A percentile compares a stretch with the other conserved stretches of the same genome.
Evolutionary conservation across 2,329 filamentous ascomycete genomes (phyloP).

Genomic region (Uncinocarpus reesii): DNA sequence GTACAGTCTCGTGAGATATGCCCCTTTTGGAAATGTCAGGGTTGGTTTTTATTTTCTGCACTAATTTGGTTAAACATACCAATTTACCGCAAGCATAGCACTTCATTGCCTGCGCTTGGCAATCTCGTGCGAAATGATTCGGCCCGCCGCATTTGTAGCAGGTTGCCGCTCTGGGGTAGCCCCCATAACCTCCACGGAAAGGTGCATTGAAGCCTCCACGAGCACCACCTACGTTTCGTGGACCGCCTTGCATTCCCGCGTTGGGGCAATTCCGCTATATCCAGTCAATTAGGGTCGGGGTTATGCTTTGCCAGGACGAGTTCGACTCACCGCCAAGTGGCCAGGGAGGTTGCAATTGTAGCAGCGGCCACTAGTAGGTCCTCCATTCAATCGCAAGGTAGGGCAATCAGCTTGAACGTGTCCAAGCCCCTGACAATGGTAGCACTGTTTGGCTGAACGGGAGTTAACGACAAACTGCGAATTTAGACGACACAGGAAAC

Average conservation of each 20-base stretch:
- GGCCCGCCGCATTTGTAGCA: slow-evolving; percentile 69
- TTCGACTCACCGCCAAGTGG: slow-evolving; percentile 66
- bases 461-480: neutral
- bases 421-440: slow-evolving; percentile 96
- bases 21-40: slow-evolving; percentile 37
- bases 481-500: slow-evolving; percentile 21
- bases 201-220: slow-evolving; percentile 55
- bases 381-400: slow-evolving; percentile 78
- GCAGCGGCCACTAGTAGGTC: slow-evolving; percentile 73
- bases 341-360: slow-evolving; percentile 93
- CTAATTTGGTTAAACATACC: slow-evolving; percentile 23
- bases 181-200: slow-evolving; percentile 62
- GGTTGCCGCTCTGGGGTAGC: slow-evolving; percentile 43
- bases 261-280: slow-evolving; percentile 18
- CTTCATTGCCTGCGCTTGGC: slow-evolving; percentile 97
- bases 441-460: slow-evolving; percentile 83
- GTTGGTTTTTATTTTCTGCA: neutral
- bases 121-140: slow-evolving; percentile 97
- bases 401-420: slow-evolving; percentile 99
- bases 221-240: slow-evolving; percentile 53
- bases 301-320: neutral
- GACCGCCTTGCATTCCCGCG: slow-evolving; percentile 44
- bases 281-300: slow-evolving; percentile 25
- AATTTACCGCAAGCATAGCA: slow-evolving; percentile 96
- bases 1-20: slow-evolving; percentile 95